Conservation (phyloP, 331 rosid genomes). For the Rosa hybrid region DNA sequence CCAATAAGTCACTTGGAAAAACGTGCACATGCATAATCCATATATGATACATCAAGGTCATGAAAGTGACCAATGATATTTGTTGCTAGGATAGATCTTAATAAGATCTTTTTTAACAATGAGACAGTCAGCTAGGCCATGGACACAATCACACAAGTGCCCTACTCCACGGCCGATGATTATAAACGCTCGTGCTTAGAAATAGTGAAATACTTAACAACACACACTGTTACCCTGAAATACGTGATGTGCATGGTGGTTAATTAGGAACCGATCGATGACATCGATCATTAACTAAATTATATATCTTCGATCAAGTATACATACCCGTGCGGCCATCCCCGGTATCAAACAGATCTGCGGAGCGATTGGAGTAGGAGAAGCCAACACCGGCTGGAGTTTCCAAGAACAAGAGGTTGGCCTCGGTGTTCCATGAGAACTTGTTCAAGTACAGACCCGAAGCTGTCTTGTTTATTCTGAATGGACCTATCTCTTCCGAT, state of each 20-base stretch:
- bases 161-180: not conserved
- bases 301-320: not conserved
- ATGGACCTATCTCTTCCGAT: constrained; percentile 94
- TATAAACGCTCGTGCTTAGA: not conserved
- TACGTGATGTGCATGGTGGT: not conserved
- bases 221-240: not conserved
- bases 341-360: constrained; percentile 74
- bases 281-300: not conserved
- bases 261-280: not conserved
- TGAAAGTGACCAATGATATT: not conserved
- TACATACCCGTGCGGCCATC: constrained; percentile 79
- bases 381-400: constrained; percentile 96
- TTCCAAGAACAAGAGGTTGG: constrained; percentile 86
- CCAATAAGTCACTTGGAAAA: not conserved
- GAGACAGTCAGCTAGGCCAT: not conserved
- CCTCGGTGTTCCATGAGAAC: constrained; percentile 88
- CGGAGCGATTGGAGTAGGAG: constrained; percentile 82
- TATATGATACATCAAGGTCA: not conserved
- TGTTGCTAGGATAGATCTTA: not conserved
- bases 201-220: not conserved
- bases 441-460: constrained; percentile 75
- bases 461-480: constrained; percentile 71
- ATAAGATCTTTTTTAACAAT: too few relatives aligned
- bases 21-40: not conserved
- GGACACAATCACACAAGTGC: not conserved